Percentiles rank a stretch among this genome's conserved stretches.
Evolutionary conservation across 2,329 filamentous ascomycete genomes (phyloP).

Genomic region (Talaromyces albobiverticillius): DNA sequence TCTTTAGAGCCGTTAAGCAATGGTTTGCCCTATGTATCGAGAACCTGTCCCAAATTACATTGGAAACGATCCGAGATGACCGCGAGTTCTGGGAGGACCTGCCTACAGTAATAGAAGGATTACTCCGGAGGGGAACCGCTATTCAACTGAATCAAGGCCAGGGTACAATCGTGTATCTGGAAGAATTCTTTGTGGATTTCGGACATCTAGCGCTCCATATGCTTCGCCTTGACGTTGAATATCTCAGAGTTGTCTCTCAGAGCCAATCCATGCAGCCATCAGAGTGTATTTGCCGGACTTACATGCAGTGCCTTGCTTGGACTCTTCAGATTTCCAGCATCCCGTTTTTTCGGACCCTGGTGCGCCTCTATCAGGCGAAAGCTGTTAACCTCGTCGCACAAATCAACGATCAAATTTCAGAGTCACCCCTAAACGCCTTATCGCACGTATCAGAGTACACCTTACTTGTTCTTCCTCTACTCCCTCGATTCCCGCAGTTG

Average conservation of each 20-base stretch:
- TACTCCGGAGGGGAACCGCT: slow-evolving; percentile 38
- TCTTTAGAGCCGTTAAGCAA: slow-evolving; percentile 36
- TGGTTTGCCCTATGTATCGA: slow-evolving; percentile 42
- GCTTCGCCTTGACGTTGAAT: slow-evolving; percentile 36
- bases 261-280: slow-evolving; percentile 26
- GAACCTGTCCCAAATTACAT: slow-evolving; percentile 31
- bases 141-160: slow-evolving; percentile 31
- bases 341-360: slow-evolving; percentile 37
- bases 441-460: slow-evolving; percentile 29
- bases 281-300: slow-evolving; percentile 32
- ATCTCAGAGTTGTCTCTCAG: slow-evolving; percentile 28
- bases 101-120: slow-evolving; percentile 36
- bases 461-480: slow-evolving; percentile 25
- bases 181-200: slow-evolving; percentile 41
- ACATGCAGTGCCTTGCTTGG: slow-evolving; percentile 35
- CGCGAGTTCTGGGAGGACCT: slow-evolving; percentile 46
- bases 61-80: slow-evolving; percentile 36
- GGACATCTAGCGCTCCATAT: slow-evolving; percentile 41
- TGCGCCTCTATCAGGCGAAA: slow-evolving; percentile 28
- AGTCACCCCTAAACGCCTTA: slow-evolving; percentile 25
- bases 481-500: slow-evolving; percentile 29
- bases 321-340: slow-evolving; percentile 31
- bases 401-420: slow-evolving; percentile 27
- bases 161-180: slow-evolving; percentile 30
- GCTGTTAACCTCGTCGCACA: slow-evolving; percentile 26